These are phyloP conservation scores for Acorus calamus DNA, from an alignment of 106 monocot genomes.

Conservation along the genomic window DNA sequence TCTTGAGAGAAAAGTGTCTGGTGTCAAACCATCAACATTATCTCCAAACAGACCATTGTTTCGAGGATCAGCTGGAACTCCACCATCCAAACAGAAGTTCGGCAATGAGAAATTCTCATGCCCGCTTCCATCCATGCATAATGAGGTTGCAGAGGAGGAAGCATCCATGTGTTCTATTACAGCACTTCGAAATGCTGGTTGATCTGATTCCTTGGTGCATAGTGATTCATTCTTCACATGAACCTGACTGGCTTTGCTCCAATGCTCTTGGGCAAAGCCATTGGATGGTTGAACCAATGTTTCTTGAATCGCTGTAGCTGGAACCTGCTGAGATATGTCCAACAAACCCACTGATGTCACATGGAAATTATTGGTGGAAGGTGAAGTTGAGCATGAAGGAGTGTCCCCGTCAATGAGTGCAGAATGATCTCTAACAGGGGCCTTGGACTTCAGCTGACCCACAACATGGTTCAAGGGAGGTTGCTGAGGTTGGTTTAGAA, in stretches of 20 bases:
- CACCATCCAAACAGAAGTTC: constrained; percentile 47
- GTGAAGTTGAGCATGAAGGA: constrained; percentile 43
- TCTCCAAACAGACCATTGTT: constrained; percentile 23
- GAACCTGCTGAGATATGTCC: constrained; percentile 25
- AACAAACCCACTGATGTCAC: constrained; percentile 20
- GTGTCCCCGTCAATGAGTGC: constrained; percentile 17
- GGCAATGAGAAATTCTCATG: constrained; percentile 62
- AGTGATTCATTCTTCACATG: constrained; percentile 34
- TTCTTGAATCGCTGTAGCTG: constrained; percentile 16
- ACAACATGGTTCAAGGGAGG: constrained; percentile 5
- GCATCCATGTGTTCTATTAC: constrained; percentile 58
- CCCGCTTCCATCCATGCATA: constrained; percentile 50
- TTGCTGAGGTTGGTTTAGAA: constrained; percentile 7
- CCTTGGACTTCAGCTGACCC: constrained; percentile 18
- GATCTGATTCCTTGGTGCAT: constrained; percentile 17
- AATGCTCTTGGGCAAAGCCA: constrained; percentile 42
- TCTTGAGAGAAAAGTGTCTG: constrained; percentile 42
- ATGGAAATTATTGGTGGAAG: constrained; percentile 14
- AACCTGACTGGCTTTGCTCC: constrained; percentile 22
- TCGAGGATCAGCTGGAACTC: constrained; percentile 31
- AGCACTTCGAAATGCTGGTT: constrained; percentile 12
- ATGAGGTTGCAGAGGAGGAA: constrained; percentile 69
- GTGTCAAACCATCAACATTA: constrained; percentile 30
- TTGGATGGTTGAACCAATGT: constrained; percentile 10
- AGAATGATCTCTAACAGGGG: constrained; percentile 31